These are phyloP conservation scores for Selaginella tamariscina DNA, from an alignment of 75 land plant genomes.

Conservation along the genomic window DNA sequence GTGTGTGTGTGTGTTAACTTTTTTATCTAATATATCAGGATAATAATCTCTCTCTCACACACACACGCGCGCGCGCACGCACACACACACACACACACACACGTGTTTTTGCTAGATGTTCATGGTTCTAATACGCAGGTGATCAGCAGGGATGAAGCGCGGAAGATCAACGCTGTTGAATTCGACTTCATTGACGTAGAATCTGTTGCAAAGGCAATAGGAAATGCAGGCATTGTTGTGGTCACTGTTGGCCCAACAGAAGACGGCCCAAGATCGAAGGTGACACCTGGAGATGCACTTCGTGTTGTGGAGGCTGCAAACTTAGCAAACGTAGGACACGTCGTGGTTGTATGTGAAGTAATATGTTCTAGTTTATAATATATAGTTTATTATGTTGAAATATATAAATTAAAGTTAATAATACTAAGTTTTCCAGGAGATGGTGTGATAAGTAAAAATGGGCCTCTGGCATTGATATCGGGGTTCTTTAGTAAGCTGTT, in stretches of 20 bases:
- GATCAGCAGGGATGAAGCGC: conserved; percentile 54
- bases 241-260: conserved; percentile 83
- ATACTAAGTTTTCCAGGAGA: too few species aligned
- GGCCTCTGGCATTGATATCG: conserved; percentile 63
- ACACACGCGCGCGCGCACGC: neutral
- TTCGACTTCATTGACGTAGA: conserved; percentile 47
- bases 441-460: conserved; percentile 9
- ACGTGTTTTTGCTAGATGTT: neutral
- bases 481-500: conserved; percentile 76
- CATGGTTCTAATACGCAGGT: conserved; percentile 37
- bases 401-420: too few species aligned
- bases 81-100: too few species aligned
- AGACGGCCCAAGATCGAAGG: conserved; percentile 58
- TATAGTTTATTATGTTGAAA: too few species aligned
- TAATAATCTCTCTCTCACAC: neutral
- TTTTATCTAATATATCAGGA: neutral
- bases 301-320: conserved; percentile 61
- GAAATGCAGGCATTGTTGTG: conserved; percentile 79
- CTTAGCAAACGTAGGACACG: conserved; percentile 65
- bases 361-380: too few species aligned
- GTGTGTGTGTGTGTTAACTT: neutral
- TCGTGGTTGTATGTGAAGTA: conserved; percentile 59
- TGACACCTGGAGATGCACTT: conserved; percentile 58
- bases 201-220: conserved; percentile 83
- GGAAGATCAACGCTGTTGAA: conserved; percentile 74